Base-by-base conservation (phyloP, 1,284 basidiomycete genomes). In the Marasmius oreades region DNA sequence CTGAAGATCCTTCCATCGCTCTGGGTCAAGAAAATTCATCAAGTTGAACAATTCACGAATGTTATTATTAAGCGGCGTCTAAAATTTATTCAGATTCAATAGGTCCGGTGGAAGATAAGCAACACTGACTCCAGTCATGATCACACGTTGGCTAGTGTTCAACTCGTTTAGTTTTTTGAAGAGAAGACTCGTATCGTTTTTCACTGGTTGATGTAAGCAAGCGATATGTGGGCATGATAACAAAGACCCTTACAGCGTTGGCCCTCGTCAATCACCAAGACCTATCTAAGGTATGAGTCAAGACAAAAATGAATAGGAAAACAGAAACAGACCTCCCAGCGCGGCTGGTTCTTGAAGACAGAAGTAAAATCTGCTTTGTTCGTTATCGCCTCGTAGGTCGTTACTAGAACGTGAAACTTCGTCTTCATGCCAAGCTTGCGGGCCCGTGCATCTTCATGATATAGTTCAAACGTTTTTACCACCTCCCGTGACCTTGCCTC, bases 51-150 rank as follows among this genome's bases (percentile, higher is more conserved):
- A 73, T 71, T 99, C 96, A 53, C 92, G 83, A 36, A 98, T 88
- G 66, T 97, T 98, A 74, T 98, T 98, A 70, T 99, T 98, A 53
- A 99, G 73, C 1, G 96, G 96, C 1, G 97, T 98, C 81, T 95
- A 67, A 52, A 48, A 24, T 46, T 23, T 36, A 31, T 31, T 44
- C 50, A 34, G 23, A 20, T 39, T 33, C 2, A 20, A 54, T 42
- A 20, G 11, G 34, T 36, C 24, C 14, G n/a, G 37, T 16, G 14
- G 20, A 23, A 14, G 46, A n/a, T 52, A 24, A 18, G 28, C 36
- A 48, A 14, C 14, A 63, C 74, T 65, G 68, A 88, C 86, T 52
- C 94, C 95, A 16, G 95, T 97, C 82, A 98, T 90, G 53, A 98
- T 87, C 44, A 98, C 79, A 18, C 93, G 86, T 67, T 98, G 93